phyloP scores from a whole-genome alignment of 1,139 yeast genomes.

The Kodamaea ohmeri region DNA sequence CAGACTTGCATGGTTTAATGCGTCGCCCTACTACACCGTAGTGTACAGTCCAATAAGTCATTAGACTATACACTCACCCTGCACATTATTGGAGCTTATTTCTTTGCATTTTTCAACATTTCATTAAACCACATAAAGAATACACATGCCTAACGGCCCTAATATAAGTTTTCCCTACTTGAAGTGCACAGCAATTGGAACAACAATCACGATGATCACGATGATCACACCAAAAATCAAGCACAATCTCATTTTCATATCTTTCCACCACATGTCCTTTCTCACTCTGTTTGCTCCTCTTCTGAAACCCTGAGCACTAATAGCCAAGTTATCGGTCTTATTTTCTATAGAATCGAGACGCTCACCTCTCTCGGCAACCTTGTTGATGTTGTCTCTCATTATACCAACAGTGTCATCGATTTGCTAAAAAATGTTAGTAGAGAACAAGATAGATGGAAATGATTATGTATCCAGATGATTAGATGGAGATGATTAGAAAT shows the following conservation, averaged over 20 bases:
- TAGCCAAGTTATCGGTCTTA: conserved; percentile 90
- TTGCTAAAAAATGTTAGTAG: conserved; percentile 48
- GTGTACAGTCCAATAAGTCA: too few species aligned
- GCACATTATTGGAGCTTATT: neutral
- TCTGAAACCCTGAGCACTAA: conserved; percentile 92
- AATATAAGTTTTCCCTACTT: conserved; percentile 27
- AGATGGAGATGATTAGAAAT: neutral
- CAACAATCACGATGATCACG: conserved; percentile 82
- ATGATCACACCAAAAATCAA: conserved; percentile 77
- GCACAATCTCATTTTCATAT: conserved; percentile 94
- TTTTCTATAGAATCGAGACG: conserved; percentile 90
- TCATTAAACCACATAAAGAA: conserved; percentile 5
- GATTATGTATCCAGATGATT: neutral
- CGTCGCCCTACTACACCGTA: too few species aligned
- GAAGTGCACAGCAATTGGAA: conserved; percentile 91
- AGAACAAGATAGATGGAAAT: neutral
- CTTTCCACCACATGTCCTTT: conserved; percentile 99
- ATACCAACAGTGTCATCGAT: conserved; percentile 96
- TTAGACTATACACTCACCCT: too few species aligned
- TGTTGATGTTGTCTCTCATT: conserved; percentile 96
- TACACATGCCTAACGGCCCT: conserved; percentile 2
- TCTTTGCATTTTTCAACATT: neutral
- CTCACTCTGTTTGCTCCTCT: conserved; percentile 97
- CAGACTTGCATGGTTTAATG: too few species aligned
- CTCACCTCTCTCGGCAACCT: conserved; percentile 93